Base-by-base conservation (phyloP, 176 grass and related monocot genomes). In the Oryza meyeriana region DNA sequence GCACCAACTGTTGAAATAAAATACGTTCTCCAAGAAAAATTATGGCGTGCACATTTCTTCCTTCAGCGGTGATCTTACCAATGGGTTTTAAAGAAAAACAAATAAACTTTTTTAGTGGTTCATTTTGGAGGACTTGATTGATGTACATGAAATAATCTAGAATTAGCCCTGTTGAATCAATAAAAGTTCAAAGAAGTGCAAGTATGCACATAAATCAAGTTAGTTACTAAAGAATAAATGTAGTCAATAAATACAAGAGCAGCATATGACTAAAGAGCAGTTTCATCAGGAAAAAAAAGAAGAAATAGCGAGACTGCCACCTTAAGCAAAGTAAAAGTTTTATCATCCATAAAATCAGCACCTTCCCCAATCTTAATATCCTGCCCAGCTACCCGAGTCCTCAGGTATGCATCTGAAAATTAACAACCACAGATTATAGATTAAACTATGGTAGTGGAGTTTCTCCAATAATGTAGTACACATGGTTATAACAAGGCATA, bases 301-400 rank as follows among this genome's bases (percentile, higher is more conserved):
- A 10, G 71, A 85, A 31, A 24, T 44, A 38, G 39, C 72, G 77
- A 75, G 2, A 8, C 48, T 52, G 18, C 14, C 61, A 76, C 78
- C 64, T 80, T 35, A 35, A 80, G n/a, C 78, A 57, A 35, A 69
- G n/a, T 48, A 13, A 22, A 36, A 7, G 30, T 57, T 57, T 31
- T 34, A 72, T 25, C 68, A 40, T 64, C 58, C 69, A 47, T 35
- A 34, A 71, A 64, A 34, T 79, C 16, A 13, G 14, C 59, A 11
- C 29, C 50, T 59, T 34, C 72, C 47, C 58, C 41, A 16, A 81
- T 85, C 72, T 59, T 65, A 59, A 48, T 29, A 17, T 72, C 38
- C 35, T 73, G 38, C 12, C 9, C 66, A 41, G 62, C 42, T 29
- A 80, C 5, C 17, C 64, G 76, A 75, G 29, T 50, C 22, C 33